Evolutionary conservation across 2,329 filamentous ascomycete genomes (phyloP).

Genomic region (Aspergillus sp.): DNA sequence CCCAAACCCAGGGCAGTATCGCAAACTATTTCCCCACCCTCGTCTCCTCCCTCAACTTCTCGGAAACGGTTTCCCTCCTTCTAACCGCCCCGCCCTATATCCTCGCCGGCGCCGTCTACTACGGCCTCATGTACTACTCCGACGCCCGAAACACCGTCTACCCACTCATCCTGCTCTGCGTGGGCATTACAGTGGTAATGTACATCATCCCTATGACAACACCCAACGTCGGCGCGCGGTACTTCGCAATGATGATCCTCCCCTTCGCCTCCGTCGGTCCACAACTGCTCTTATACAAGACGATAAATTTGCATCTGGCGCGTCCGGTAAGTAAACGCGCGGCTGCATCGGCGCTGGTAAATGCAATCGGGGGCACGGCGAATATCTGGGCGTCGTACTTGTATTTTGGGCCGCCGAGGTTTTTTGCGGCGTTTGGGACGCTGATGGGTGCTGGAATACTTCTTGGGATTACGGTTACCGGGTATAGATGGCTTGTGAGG

Average conservation of each 20-base stretch:
- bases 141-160: constrained; percentile 39
- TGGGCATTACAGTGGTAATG: constrained; percentile 35
- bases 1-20: constrained; percentile 37
- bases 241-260: constrained; percentile 46
- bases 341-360: constrained; percentile 43
- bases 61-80: constrained; percentile 42
- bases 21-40: constrained; percentile 29
- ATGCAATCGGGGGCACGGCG: constrained; percentile 29
- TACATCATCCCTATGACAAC: constrained; percentile 42
- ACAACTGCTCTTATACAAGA: constrained; percentile 45
- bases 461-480: constrained; percentile 35
- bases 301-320: constrained; percentile 43
- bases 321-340: constrained; percentile 45
- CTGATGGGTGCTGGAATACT: constrained; percentile 29
- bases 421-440: constrained; percentile 44
- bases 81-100: constrained; percentile 51
- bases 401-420: constrained; percentile 29
- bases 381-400: constrained; percentile 29
- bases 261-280: constrained; percentile 42
- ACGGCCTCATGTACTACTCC: constrained; percentile 36
- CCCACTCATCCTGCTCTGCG: constrained; percentile 36
- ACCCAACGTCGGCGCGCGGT: constrained; percentile 39
- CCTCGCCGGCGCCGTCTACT: constrained; percentile 40
- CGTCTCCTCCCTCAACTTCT: constrained; percentile 23
- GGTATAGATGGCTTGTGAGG: constrained; percentile 39